Conservation (phyloP, 208 protist species). For the Entamoeba nuttalli region DNA sequence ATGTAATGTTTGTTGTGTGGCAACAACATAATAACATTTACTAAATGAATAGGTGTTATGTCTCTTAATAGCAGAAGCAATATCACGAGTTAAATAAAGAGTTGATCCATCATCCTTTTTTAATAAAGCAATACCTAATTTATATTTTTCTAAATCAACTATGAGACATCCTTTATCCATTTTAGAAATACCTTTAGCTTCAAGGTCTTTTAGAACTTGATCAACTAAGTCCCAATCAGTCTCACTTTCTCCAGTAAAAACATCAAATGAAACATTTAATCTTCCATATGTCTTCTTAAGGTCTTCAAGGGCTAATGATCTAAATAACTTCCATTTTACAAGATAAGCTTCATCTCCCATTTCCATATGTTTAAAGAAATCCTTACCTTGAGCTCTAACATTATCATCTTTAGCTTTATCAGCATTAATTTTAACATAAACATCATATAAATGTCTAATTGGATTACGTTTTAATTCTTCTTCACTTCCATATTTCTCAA, state of each 20-base stretch:
- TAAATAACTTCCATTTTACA: neutral
- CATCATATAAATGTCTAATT: neutral
- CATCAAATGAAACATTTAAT: neutral
- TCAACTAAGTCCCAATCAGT: neutral
- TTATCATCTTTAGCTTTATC: neutral
- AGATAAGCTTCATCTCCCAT: neutral
- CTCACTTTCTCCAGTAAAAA: neutral
- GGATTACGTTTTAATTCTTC: neutral
- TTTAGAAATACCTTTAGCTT: neutral
- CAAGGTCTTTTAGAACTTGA: neutral
- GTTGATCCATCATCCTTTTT: neutral
- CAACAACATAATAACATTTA: neutral
- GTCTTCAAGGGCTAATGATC: neutral
- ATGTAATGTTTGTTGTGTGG: neutral
- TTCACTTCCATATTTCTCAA: neutral
- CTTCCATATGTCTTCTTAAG: neutral
- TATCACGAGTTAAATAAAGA: neutral
- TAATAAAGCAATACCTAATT: neutral
- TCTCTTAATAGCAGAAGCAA: neutral
- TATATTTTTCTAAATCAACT: neutral
- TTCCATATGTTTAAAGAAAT: neutral
- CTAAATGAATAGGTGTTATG: neutral
- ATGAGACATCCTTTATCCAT: neutral
- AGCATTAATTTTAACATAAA: neutral
- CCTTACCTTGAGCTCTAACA: neutral